Evolutionary conservation across 352 stramenopile genomes (phyloP), one percentile per base, ranked within the genome.

Genomic region (Phytophthora palmivora): DNA sequence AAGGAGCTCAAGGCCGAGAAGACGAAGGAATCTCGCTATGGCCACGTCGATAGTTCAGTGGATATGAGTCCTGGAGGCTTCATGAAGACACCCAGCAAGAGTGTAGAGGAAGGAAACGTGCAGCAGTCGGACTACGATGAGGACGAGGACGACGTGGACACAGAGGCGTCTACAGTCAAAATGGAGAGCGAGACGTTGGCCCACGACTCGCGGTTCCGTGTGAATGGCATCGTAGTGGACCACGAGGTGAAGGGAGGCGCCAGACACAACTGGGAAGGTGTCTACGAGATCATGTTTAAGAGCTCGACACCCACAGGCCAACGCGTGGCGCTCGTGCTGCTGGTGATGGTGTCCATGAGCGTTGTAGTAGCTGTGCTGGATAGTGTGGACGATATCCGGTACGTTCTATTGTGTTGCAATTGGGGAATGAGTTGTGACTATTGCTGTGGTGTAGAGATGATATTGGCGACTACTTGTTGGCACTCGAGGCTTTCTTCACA

Each of bases 401-500:
- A 63, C 24, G 57, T 63, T 7, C 19, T 10, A 57, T 16, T 75
- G 79, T 33, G n/a, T 43, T 68, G 78, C 9, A 50, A 74, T 24
- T 67, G 68, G n/a, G 78, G 73, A 30, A 43, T 32, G n/a, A 12
- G 3, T 49, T 11, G 22, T 69, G 47, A 52, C 24, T 45, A 26
- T 47, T 62, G 30, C 11, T 46, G 30, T 7, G 39, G 9, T 62
- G 22, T 55, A 91, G 84, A 15, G 79, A 92, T 14, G 65, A 83
- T 28, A 82, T 94, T 55, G 84, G 87, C 6, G 65, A 94, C 56
- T 83, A 87, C 19, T 45, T 96, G 37, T 50, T 95, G 14, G 72
- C 77, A 7, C 60, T 95, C 6, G 88, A 96, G 42, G 78, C 91
- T 6, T 88, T 94, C 58, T 96, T 96, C 65, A 94, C 88, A 4